These are phyloP conservation scores for Rhodotorula paludigena DNA, from an alignment of 768 basidiomycete genomes.

Conservation along the genomic window DNA sequence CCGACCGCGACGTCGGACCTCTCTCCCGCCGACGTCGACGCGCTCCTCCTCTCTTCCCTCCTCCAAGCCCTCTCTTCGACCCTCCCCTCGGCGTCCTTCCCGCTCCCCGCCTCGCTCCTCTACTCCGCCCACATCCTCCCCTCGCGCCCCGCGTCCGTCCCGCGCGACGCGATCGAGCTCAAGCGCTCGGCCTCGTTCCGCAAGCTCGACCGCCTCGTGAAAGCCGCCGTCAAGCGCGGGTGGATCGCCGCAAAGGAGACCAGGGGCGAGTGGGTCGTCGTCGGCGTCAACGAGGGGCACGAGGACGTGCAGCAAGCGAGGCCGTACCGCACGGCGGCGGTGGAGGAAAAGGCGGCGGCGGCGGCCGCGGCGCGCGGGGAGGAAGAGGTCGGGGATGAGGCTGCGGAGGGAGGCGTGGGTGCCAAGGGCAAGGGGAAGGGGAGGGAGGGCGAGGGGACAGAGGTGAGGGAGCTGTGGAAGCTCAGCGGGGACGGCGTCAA, in stretches of 20 bases:
- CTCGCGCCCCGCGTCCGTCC: conserved; percentile 13
- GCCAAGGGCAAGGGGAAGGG: background rate
- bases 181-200: conserved; percentile 29
- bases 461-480: conserved; percentile 28
- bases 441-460: conserved; percentile 2
- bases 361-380: background rate
- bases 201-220: conserved; percentile 29
- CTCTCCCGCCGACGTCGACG: conserved; percentile 20
- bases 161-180: conserved; percentile 5
- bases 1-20: background rate
- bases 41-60: conserved; percentile 13
- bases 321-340: conserved; percentile 13
- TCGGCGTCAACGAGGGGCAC: conserved; percentile 15
- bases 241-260: conserved; percentile 23
- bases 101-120: conserved; percentile 31
- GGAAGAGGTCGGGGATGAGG: background rate
- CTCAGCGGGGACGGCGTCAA: background rate
- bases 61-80: conserved; percentile 13
- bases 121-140: conserved; percentile 29
- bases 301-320: conserved; percentile 8
- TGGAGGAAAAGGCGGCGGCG: background rate
- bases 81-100: conserved; percentile 17
- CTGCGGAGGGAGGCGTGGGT: background rate
- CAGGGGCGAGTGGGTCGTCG: conserved; percentile 28
- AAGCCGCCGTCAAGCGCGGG: conserved; percentile 2